Base-by-base conservation (phyloP, 495 filamentous ascomycete species). In the Cenococcum geophilum region DNA sequence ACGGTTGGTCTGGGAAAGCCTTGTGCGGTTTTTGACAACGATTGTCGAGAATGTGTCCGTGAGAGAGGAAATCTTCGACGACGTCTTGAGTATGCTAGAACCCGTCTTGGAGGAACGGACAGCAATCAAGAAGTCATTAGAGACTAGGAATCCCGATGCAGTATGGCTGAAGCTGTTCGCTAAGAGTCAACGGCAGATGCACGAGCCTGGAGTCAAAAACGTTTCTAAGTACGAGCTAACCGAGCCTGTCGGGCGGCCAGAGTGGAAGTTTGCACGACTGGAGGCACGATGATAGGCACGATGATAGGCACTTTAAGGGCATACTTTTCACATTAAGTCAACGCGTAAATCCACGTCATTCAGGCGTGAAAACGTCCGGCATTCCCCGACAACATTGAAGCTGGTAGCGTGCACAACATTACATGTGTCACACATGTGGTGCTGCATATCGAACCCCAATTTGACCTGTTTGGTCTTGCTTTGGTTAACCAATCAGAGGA, bases 61-160 rank as follows among this genome's bases (percentile, higher is more conserved):
- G 1, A 76, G 78, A 21, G 82, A 85, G 49, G 80, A 81, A 22
- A 76, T 86, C 66, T 85, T 89, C 68, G 87, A 91, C 70, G 82
- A 89, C 49, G 76, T 86, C 2, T 72, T 89, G 53, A 78, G 79
- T 47, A 68, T 88, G 60, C 70, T 90, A 32, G 79, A 72, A 10
- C 80, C 78, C 4, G 72, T 76, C 52, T 56, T 86, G n/a, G 71
- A 68, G 27, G 72, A 77, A 55, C 72, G 74, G 51, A 51, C 58
- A n/a, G 77, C 82, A 61, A 70, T 87, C 11, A 74, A 73, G 51
- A 69, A 70, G 37, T 82, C 80, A 14, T 62, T 91, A 32, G 81
- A 85, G 67, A 69, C 68, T 5, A 70, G 82, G 40, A 89, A 91
- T 71, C 75, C 81, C 8, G 87, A 92, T 75, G 84, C 84, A 3